phyloP scores from a whole-genome alignment of 73 alveolate genomes.

The Tetrahymena thermophila region DNA sequence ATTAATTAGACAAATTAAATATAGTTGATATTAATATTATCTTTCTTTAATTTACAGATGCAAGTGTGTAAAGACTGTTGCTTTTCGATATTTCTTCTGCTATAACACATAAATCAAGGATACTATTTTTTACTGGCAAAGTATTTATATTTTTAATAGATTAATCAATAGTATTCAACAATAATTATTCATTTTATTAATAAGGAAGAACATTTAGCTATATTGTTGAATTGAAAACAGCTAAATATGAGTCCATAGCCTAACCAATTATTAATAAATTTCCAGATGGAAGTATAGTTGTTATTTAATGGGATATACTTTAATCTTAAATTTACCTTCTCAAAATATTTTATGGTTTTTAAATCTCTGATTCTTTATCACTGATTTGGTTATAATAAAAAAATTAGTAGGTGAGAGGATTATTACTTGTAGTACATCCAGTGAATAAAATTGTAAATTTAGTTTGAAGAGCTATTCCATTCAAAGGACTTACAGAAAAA shows the following conservation, averaged over 20 bases:
- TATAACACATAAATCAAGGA: background rate
- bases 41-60: background rate
- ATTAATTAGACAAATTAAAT: no score
- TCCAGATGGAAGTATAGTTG: background rate
- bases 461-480: no score
- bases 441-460: no score
- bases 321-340: background rate
- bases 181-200: background rate
- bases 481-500: no score
- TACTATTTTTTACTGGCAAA: background rate
- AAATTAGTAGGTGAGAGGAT: background rate
- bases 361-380: background rate
- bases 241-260: background rate
- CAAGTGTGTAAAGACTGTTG: no score
- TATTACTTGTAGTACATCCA: background rate
- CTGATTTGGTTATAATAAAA: no score
- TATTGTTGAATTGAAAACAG: background rate
- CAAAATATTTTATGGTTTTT: background rate
- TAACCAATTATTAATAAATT: background rate
- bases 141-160: background rate
- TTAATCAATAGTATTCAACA: background rate
- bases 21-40: background rate
- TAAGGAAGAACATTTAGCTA: no score
- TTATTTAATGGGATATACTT: no score
- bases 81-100: background rate